These are phyloP conservation scores for Boletus sp. DNA, from an alignment of 768 basidiomycete species.

Conservation along the genomic window DNA sequence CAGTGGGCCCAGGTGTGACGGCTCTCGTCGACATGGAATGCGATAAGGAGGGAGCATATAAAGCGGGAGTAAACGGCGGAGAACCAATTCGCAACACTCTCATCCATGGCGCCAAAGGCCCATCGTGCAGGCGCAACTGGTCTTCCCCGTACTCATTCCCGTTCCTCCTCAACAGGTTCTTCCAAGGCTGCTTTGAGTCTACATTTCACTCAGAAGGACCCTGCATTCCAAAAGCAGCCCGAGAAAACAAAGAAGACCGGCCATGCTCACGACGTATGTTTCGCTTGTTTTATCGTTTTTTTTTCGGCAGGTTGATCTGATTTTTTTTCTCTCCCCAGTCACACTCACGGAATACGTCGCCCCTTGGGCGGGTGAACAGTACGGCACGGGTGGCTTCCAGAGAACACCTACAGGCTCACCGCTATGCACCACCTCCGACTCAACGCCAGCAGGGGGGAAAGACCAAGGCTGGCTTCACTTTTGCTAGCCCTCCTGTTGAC, in stretches of 20 bases:
- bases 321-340: slow-evolving; percentile 10
- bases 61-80: slow-evolving; percentile 24
- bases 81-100: slow-evolving; percentile 26
- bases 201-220: slow-evolving; percentile 69
- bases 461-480: slow-evolving; percentile 55
- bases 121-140: slow-evolving; percentile 46
- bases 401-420: slow-evolving; percentile 36
- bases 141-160: slow-evolving; percentile 59
- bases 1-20: background rate
- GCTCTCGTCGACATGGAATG: slow-evolving; percentile 1
- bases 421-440: slow-evolving; percentile 24
- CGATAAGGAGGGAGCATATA: slow-evolving; percentile 22
- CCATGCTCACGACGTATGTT: slow-evolving; percentile 45
- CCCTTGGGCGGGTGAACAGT: slow-evolving; percentile 28
- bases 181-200: slow-evolving; percentile 59
- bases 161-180: slow-evolving; percentile 53
- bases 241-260: slow-evolving; percentile 55
- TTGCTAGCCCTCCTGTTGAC: slow-evolving; percentile 49
- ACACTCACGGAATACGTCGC: slow-evolving; percentile 26
- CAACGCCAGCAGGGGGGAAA: slow-evolving; percentile 34
- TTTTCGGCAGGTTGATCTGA: slow-evolving; percentile 16
- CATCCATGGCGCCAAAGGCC: slow-evolving; percentile 49
- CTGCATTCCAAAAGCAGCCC: slow-evolving; percentile 38
- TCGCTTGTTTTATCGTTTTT: slow-evolving; percentile 1
- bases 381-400: slow-evolving; percentile 28